Conservation (phyloP, 495 filamentous ascomycete genomes). For the Corynascus novoguineensis region DNA sequence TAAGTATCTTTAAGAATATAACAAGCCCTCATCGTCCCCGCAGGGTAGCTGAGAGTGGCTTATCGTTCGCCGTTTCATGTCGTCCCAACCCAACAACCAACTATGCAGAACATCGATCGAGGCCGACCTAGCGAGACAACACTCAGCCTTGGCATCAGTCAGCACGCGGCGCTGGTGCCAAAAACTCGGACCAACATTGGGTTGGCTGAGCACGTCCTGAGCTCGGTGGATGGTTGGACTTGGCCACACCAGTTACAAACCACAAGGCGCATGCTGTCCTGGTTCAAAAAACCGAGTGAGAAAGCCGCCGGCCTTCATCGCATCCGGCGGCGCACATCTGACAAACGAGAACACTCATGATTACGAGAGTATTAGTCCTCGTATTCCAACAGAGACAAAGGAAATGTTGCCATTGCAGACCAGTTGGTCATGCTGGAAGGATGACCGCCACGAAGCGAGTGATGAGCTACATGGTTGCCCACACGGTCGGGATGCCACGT, state of each 20-base stretch:
- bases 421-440: too few species aligned
- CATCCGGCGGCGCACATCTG: neutral
- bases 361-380: too few species aligned
- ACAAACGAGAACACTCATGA: too few species aligned
- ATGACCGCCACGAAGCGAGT: too few species aligned
- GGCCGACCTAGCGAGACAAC: neutral
- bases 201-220: constrained; percentile 1
- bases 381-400: too few species aligned
- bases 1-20: too few species aligned
- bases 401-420: too few species aligned
- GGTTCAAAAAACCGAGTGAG: neutral
- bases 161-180: constrained; percentile 1
- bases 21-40: neutral
- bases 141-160: neutral
- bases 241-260: neutral
- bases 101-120: neutral
- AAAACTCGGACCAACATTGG: neutral
- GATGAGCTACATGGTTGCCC: too few species aligned
- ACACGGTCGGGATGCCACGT: too few species aligned
- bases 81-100: constrained; percentile 5
- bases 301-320: neutral
- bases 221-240: neutral
- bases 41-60: neutral
- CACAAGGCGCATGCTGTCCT: neutral
- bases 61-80: neutral